phyloP scores from a whole-genome alignment of 371 early-diverging fungal species.

The Haplosporangium sp. region DNA sequence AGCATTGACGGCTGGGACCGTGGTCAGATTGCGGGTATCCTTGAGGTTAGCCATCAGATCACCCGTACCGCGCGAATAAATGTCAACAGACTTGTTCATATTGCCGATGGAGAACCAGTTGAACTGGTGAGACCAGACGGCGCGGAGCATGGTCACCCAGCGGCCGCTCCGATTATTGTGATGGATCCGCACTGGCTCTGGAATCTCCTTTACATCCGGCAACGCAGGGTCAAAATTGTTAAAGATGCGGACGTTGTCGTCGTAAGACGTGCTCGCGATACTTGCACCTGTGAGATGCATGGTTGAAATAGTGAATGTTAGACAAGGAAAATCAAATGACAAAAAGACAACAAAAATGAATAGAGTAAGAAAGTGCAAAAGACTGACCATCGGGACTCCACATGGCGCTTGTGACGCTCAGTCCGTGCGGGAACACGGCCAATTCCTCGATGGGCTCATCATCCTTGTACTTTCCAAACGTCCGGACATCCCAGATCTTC shows the following conservation, averaged over 20 bases:
- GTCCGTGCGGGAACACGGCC: conserved; percentile 61
- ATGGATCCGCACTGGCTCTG: conserved; percentile 57
- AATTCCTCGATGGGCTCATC: conserved; percentile 52
- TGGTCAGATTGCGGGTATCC: conserved; percentile 67
- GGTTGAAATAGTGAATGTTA: not conserved
- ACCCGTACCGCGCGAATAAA: conserved; percentile 71
- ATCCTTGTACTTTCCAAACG: conserved; percentile 51
- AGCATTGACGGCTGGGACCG: conserved; percentile 74
- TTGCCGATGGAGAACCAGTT: conserved; percentile 74
- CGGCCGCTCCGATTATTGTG: conserved; percentile 82
- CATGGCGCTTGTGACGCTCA: conserved; percentile 75
- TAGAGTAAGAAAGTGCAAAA: conserved; percentile 52
- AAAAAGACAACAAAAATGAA: not conserved
- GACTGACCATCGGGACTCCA: conserved; percentile 76
- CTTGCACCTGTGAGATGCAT: conserved; percentile 24
- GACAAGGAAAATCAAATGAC: not conserved
- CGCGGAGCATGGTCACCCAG: conserved; percentile 82
- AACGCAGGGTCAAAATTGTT: conserved; percentile 54
- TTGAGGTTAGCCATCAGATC: conserved; percentile 60
- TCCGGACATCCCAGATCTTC: conserved; percentile 82
- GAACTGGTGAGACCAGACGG: conserved; percentile 72
- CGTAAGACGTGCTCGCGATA: conserved; percentile 57
- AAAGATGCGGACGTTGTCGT: conserved; percentile 65
- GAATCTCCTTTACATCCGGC: conserved; percentile 44
- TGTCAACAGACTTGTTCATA: conserved; percentile 74